Base-by-base conservation (phyloP, 306 rosid species). In the Astragalus membranaceus region DNA sequence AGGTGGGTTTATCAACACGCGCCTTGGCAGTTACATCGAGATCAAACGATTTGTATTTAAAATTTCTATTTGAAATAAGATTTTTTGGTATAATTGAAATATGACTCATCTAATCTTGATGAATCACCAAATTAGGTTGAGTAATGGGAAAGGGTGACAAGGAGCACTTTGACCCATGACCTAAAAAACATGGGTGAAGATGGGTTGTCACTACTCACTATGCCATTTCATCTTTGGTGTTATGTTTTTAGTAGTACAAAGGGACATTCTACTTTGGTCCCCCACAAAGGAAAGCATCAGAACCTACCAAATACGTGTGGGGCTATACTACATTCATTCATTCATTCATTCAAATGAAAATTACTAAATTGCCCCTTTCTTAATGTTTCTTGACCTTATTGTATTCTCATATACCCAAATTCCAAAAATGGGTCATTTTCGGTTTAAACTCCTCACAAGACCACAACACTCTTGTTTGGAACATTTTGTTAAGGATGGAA, bases 141-240 rank as follows among this genome's bases (percentile, higher is more conserved):
- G 23, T 20, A 43, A 64, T 44, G 43, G 4, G 30, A 15, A 63
- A 26, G 44, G 54, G 72, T 79, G 60, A 61, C 23, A 52, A 61
- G 48, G 26, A 37, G 26, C 11, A 71, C 42, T 16, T 57, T 44
- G 57, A 56, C 2, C 79, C 73, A 74, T 79, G 70, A 61, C 15
- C 75, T 67, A 78, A 66, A 78, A 66, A 61, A 43, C 61, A 66
- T 32, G 37, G 54, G 9, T 70, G 64, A 70, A 69, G 65, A 69
- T 72, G 65, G 68, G 54, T 52, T 78, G 74, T 57, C 20, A 3
- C 26, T 50, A 29, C n/a, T 57, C 20, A 3, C 36, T 59, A 30
- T 73, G 50, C 78, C 65, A 78, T 35, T 67, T 51, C 69, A 65
- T 1, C 29, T 51, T 78, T 59, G 48, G 47, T 59, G 66, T 59